Base-by-base conservation (phyloP, 257 asterid species). In the Jaltomata sinuosa region DNA sequence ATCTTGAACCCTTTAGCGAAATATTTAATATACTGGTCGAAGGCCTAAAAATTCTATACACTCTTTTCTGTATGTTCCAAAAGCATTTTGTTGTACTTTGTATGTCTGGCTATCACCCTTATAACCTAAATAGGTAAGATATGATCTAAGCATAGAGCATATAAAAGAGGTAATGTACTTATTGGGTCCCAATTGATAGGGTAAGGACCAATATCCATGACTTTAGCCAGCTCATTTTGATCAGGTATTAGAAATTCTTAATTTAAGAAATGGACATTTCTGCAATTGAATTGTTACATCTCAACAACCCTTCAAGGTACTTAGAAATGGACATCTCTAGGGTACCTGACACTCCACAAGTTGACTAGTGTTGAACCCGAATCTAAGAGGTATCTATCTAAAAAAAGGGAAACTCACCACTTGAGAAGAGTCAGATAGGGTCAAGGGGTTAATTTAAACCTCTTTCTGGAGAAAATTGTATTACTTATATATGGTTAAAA, bases 181-280 rank as follows among this genome's bases (percentile, higher is more conserved):
- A 74, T 80, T 79, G 80, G 79, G 86, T 72, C 82, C 82, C 81
- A 86, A 81, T 83, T 84, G 40, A 74, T 74, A 74, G 81, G 53
- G 65, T 81, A 86, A 83, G 86, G 88, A 76, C 68, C 84, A 79
- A 22, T 32, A 45, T 25, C 16, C 14, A 74, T 47, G 59, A 47
- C 61, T 47, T 76, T 47, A 14, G 40, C 27, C 27, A 76, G 27
- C 81, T 47, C 40, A 76, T 76, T 76, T 47, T 67, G 45, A 32
- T 67, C 76, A 32, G 25, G 15, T 67, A 65, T 32, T 47, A 76
- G 61, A 76, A 61, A 76, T 47, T 76, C 42, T 10, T 47, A 47
- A 47, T 76, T 45, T 47, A 25, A 76, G 61, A 47, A 76, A 76
- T 47, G 40, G 9, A 18, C 61, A 47, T 76, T 25, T 45, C 11